Conservation (phyloP, 305 asterid species). For the Solanum hybrid region DNA sequence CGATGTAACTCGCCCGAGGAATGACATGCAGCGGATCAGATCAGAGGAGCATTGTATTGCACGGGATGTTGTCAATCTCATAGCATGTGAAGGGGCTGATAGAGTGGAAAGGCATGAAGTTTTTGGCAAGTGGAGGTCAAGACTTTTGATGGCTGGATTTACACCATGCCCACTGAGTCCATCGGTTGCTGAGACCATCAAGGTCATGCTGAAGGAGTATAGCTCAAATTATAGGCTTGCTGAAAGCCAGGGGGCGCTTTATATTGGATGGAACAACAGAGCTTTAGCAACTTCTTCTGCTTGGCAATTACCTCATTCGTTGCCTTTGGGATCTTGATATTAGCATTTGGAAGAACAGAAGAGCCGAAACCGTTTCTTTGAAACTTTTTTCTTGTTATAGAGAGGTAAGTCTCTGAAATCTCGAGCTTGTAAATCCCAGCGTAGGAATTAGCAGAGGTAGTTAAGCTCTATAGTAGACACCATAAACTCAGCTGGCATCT, state of each 20-base stretch:
- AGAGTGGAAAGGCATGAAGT: conserved; percentile 90
- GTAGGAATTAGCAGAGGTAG: neutral
- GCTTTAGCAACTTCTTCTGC: conserved; percentile 60
- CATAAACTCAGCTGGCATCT: neutral
- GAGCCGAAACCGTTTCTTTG: neutral
- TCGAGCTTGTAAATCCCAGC: neutral
- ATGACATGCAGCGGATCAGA: conserved; percentile 52
- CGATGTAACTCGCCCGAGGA: conserved; percentile 60
- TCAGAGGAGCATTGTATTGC: conserved; percentile 93
- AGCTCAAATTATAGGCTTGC: conserved; percentile 47
- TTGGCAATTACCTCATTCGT: conserved; percentile 24
- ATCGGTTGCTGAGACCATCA: conserved; percentile 32
- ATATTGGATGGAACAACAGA: conserved; percentile 77
- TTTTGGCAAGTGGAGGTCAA: conserved; percentile 71
- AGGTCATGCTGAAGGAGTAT: conserved; percentile 50
- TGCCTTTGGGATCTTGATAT: neutral
- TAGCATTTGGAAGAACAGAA: neutral
- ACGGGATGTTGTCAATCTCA: conserved; percentile 69
- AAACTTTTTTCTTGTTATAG: neutral
- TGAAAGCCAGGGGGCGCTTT: conserved; percentile 49
- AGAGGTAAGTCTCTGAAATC: neutral
- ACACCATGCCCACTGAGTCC: conserved; percentile 43
- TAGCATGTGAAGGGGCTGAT: conserved; percentile 86
- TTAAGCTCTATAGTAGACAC: neutral
- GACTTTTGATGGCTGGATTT: conserved; percentile 80